Evolutionary conservation across 768 basidiomycete species (phyloP).

Genomic region (Lactarius akahatsu): DNA sequence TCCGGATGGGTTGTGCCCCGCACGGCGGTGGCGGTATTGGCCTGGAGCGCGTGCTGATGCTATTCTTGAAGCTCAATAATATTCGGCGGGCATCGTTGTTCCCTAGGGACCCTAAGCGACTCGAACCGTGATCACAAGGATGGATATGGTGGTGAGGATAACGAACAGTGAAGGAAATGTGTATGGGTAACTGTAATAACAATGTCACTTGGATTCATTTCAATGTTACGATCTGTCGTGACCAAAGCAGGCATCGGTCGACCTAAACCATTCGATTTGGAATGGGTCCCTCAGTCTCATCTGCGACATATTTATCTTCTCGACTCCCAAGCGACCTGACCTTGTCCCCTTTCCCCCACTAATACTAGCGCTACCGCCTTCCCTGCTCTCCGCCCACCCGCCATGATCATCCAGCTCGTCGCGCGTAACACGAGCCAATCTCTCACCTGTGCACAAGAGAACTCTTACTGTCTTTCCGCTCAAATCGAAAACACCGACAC

Average conservation of each 20-base stretch:
- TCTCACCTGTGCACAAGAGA: slow-evolving; percentile 1
- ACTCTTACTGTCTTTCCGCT: neutral
- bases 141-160: neutral
- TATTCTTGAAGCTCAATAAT: slow-evolving; percentile 96
- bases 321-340: neutral
- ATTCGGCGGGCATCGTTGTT: slow-evolving; percentile 91
- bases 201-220: neutral
- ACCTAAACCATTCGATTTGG: slow-evolving; percentile 8
- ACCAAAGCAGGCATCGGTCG: neutral
- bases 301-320: neutral
- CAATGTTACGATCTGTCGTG: neutral
- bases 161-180: neutral
- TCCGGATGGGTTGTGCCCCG: slow-evolving; percentile 91
- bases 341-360: neutral
- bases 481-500: slow-evolving; percentile 2
- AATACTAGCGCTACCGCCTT: slow-evolving; percentile 3
- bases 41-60: slow-evolving; percentile 92
- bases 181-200: neutral
- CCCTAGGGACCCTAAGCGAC: slow-evolving; percentile 94
- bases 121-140: slow-evolving; percentile 67
- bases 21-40: slow-evolving; percentile 98
- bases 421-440: slow-evolving; percentile 7
- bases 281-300: neutral
- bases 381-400: neutral
- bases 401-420: slow-evolving; percentile 19